These are phyloP conservation scores for Globisporangium camurandrum DNA, from an alignment of 352 stramenopile species.

Conservation along the genomic window DNA sequence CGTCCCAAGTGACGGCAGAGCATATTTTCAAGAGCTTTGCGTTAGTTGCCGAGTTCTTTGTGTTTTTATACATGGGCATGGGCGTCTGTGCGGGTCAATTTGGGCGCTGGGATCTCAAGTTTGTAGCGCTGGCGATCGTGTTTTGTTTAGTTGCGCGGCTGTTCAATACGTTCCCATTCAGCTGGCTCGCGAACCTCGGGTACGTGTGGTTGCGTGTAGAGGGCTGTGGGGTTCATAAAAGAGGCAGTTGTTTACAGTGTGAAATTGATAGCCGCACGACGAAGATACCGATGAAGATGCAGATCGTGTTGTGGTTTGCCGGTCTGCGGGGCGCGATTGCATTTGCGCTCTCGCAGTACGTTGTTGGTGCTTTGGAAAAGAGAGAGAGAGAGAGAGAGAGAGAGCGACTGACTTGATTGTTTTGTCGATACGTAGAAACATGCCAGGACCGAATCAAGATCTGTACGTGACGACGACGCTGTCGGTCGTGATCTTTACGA, in stretches of 20 bases:
- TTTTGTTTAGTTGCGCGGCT: conserved; percentile 83
- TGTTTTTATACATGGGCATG: conserved; percentile 79
- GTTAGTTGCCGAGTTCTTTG: conserved; percentile 64
- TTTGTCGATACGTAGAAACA: conserved; percentile 67
- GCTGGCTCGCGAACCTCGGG: conserved; percentile 52
- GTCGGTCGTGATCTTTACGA: conserved; percentile 94
- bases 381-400: neutral
- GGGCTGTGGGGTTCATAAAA: too few species aligned
- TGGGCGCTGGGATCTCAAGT: conserved; percentile 75
- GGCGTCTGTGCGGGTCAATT: conserved; percentile 60
- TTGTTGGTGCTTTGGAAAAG: neutral
- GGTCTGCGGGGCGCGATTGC: conserved; percentile 80
- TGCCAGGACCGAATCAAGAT: conserved; percentile 91
- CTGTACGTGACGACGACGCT: conserved; percentile 72
- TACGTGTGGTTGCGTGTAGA: conserved; percentile 11
- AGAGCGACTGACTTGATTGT: neutral
- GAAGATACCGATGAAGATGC: conserved; percentile 85
- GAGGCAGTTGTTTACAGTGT: too few species aligned
- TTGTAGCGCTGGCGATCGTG: conserved; percentile 81
- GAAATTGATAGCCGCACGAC: conserved; percentile 31
- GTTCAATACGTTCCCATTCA: conserved; percentile 93
- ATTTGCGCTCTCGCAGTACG: conserved; percentile 82
- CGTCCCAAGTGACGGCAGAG: conserved; percentile 53
- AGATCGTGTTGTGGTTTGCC: conserved; percentile 90
- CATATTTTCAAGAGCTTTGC: conserved; percentile 77